Evolutionary conservation across 2,329 filamentous ascomycete species (phyloP).

Genomic region (Colletotrichum sp.): DNA sequence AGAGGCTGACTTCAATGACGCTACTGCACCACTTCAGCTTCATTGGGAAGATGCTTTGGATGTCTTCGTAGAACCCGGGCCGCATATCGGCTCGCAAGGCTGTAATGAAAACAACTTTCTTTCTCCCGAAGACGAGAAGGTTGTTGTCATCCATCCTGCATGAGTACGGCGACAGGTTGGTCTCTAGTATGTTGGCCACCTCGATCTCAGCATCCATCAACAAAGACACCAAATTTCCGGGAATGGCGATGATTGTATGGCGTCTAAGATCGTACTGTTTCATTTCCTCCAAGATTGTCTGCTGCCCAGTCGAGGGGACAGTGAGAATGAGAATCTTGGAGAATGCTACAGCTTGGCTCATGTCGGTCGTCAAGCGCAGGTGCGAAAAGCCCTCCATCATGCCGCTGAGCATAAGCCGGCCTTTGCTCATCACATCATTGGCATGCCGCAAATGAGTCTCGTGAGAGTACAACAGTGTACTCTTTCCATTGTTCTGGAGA

Average conservation of each 20-base stretch:
- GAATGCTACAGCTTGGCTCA: neutral
- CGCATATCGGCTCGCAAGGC: neutral
- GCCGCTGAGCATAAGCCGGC: neutral
- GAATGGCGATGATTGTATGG: neutral
- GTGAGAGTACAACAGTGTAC: slow-evolving; percentile 1
- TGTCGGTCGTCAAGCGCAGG: neutral
- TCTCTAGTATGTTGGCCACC: neutral
- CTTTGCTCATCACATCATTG: neutral
- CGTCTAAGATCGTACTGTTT: neutral
- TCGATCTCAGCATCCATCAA: neutral
- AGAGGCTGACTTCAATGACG: slow-evolving; percentile 4
- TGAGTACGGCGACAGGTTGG: slow-evolving; percentile 7
- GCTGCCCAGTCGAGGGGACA: slow-evolving; percentile 6
- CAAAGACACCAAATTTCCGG: neutral
- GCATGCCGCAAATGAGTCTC: slow-evolving; percentile 2
- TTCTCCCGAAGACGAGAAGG: neutral
- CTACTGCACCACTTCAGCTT: neutral
- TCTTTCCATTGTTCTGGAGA: neutral
- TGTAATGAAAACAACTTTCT: neutral
- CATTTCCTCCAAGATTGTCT: neutral
- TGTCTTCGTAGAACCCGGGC: neutral
- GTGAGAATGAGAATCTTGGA: neutral
- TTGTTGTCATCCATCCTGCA: neutral
- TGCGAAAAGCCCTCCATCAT: neutral
- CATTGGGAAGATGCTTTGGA: slow-evolving; percentile 4